A percentile compares a stretch with the other conserved stretches of the same genome.
phyloP scores from a whole-genome alignment of 495 filamentous ascomycete species.

The Aspergillus cristatus region DNA sequence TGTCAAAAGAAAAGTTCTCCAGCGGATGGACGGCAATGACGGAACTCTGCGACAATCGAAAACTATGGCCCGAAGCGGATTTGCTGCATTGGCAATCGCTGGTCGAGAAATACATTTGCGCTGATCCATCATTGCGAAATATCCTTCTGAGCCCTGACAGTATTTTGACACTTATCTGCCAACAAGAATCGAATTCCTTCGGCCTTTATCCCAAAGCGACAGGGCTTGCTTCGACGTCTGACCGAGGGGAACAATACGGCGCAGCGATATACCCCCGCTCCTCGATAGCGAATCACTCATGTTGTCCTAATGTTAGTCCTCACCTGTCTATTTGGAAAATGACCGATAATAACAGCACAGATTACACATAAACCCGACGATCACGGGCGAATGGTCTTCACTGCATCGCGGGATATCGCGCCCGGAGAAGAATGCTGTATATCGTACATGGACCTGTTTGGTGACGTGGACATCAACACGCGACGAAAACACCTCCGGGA shows the following conservation, averaged over 20 bases:
- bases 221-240: neutral
- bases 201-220: neutral
- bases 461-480: neutral
- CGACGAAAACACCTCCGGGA: neutral
- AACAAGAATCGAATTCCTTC: slow-evolving; percentile 1
- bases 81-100: slow-evolving; percentile 21
- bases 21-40: slow-evolving; percentile 22
- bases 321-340: neutral
- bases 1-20: slow-evolving; percentile 4
- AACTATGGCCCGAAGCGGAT: slow-evolving; percentile 27
- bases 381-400: slow-evolving; percentile 29
- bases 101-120: slow-evolving; percentile 29
- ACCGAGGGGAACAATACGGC: neutral
- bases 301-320: neutral
- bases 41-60: slow-evolving; percentile 25
- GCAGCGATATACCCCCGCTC: neutral
- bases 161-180: neutral
- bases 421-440: slow-evolving; percentile 23
- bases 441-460: neutral
- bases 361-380: slow-evolving; percentile 9
- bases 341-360: neutral
- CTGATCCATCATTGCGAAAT: slow-evolving; percentile 1
- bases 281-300: neutral
- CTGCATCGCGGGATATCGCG: slow-evolving; percentile 23
- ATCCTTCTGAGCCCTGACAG: slow-evolving; percentile 1